Evolutionary conservation across 1,284 basidiomycete genomes (phyloP), one percentile per base, ranked within the genome.

Genomic region (Tylopilus orsonianus): DNA sequence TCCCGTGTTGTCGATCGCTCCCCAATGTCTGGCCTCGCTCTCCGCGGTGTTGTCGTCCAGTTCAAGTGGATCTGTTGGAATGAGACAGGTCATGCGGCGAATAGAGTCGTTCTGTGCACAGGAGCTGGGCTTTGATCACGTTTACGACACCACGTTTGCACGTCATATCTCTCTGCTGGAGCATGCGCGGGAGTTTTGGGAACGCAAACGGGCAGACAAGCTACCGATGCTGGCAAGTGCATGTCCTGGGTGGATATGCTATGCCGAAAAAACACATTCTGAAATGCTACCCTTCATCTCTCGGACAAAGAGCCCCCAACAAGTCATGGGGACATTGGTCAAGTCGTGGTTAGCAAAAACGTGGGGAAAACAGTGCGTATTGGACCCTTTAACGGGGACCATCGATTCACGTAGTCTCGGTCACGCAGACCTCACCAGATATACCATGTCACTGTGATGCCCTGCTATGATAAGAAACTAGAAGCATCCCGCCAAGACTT

Each of bases 391-490:
- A 20, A 42, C 8, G 35, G 34, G 37, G 44, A 14, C 35, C 22
- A 41, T 46, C 35, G 52, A 39, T 54, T 65, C 22, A 66, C 47
- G 10, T 48, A 18, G 27, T 24, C 16, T 46, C 46, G 35, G 5
- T 5, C 13, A 10, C 24, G 18, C 59, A 93, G 88, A 26, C 87
- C 91, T 1, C 75, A 88, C 59, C 75, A 91, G 59, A 80, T 97
- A 45, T 99, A 98, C 68, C 97, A 99, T 61, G 91, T 98, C 52
- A 83, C 93, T 0, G 93, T 98, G 34, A 99, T 99, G 95, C 95
- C 96, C 0, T 99, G 97, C 71, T 99, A 98, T 69, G 97, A 99
- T 77, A 99, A 99, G 73, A 99, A 99, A 67, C 85, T 99, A 22
- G 97, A 99, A 72, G 96, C 97, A 0, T 95, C 92, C 13, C 80